Evolutionary conservation across 371 early-diverging fungal species (phyloP), one percentile per base, ranked within the genome.

Genomic region (Funneliformis caledonium): DNA sequence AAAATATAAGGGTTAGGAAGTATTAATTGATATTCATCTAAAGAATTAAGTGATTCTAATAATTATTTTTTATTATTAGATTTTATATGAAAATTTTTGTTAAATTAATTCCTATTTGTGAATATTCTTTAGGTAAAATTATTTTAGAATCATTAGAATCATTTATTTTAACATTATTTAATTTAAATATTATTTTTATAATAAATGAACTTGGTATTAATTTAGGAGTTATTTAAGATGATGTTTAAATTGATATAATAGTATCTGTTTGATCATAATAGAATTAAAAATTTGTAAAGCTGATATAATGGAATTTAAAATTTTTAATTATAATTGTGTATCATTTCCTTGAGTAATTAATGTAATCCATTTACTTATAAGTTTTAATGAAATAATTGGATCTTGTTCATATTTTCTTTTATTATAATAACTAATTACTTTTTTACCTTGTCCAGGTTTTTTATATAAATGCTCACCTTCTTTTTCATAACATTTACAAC

Each of bases 331-430:
- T n/a, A 31, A 37, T 69, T 69, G 31, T 69, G 4, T 19, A 69
- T 69, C 14, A 37, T 42, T 47, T 19, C 2, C 22, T 19, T 67
- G 2, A 31, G 4, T 0, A n/a, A 22, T 42, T 69, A 10, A 19
- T 22, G 4, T 31, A 69, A 69, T 69, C 70, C 45, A 69, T 43
- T 69, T 69, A 69, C 19, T 69, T 4, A 43, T 43, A n/a, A n/a
- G 9, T 45, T 43, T 10, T 45, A 69, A 37, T 33, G 70, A 69
- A 37, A 0, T 43, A 16, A 10, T 12, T 9, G 6, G 11, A 45
- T 70, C 70, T 9, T 70, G 9, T 0, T 43, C 70, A 47, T 45
- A 43, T 52, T 52, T 52, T 52, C 19, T 19, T 52, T 52, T 16
- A 16, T 16, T 5, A 52, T 52, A 11, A 33, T 0, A 22, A 7